These are phyloP conservation scores for Chlorella sp. DNA, from an alignment of 139 green algal species.

Conservation along the genomic window DNA sequence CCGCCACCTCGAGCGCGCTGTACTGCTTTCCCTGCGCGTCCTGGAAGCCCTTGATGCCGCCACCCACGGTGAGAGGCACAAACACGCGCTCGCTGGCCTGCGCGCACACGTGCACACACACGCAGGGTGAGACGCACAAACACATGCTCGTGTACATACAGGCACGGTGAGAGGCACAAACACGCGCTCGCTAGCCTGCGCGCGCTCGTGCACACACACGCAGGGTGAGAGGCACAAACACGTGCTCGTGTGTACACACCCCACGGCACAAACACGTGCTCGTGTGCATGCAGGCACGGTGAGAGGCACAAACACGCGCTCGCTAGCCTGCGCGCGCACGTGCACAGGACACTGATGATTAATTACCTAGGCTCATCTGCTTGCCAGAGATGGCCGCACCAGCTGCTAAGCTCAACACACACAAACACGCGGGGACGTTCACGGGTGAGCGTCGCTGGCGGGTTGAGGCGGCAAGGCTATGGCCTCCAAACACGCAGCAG, in stretches of 20 bases:
- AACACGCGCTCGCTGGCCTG: conserved; percentile 89
- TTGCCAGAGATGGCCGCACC: no score
- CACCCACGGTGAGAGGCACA: conserved; percentile 96
- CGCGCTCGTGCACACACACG: neutral
- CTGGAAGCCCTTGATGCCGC: conserved; percentile 91
- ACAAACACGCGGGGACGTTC: no score
- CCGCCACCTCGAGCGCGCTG: conserved; percentile 86
- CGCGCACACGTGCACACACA: conserved; percentile 3
- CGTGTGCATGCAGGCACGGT: neutral
- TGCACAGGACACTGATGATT: conserved; percentile 1
- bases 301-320: conserved; percentile 60
- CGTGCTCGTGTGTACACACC: no score
- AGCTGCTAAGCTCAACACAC: no score
- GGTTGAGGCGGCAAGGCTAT: no score
- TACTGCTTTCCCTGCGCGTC: conserved; percentile 73
- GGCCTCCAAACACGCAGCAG: no score
- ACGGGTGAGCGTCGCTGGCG: no score
- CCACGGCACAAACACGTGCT: conserved; percentile 94
- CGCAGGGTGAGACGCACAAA: neutral
- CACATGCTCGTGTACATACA: no score
- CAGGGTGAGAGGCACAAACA: neutral
- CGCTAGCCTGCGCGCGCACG: conserved; percentile 43
- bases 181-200: conserved; percentile 77
- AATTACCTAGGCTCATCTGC: no score
- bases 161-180: conserved; percentile 98